Conservation (phyloP, 176 grass and related monocot species). For the Poa annua region DNA sequence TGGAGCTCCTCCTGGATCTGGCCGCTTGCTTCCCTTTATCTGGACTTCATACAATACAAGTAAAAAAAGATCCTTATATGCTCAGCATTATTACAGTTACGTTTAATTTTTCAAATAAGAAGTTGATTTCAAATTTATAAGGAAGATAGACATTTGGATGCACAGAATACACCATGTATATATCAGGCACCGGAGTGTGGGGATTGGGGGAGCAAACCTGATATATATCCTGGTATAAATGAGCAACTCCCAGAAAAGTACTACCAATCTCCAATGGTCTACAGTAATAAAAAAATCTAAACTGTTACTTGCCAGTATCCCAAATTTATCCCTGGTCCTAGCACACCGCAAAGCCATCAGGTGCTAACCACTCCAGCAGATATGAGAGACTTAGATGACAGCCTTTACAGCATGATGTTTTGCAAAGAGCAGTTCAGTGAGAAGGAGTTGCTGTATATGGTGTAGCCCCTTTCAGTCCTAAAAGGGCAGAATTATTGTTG, state of each 20-base stretch:
- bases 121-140: neutral
- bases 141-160: neutral
- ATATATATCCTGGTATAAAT: neutral
- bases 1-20: conserved; percentile 12
- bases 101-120: neutral
- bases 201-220: neutral
- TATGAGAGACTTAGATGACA: neutral
- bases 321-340: conserved; percentile 8
- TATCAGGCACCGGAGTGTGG: neutral
- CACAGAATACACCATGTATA: neutral
- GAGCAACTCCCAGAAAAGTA: neutral
- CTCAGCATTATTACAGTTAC: neutral
- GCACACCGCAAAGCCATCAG: neutral
- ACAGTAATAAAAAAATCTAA: conserved; percentile 13
- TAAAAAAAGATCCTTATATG: neutral
- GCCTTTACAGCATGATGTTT: neutral
- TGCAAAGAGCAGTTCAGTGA: conserved; percentile 6
- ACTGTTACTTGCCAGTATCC: neutral
- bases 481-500: conserved; percentile 9
- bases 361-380: neutral
- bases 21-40: conserved; percentile 6
- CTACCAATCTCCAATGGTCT: conserved; percentile 3
- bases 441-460: neutral
- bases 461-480: conserved; percentile 10
- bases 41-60: neutral